Base-by-base conservation (phyloP, 2,329 filamentous ascomycete species). In the Geoglossum cookeanum region DNA sequence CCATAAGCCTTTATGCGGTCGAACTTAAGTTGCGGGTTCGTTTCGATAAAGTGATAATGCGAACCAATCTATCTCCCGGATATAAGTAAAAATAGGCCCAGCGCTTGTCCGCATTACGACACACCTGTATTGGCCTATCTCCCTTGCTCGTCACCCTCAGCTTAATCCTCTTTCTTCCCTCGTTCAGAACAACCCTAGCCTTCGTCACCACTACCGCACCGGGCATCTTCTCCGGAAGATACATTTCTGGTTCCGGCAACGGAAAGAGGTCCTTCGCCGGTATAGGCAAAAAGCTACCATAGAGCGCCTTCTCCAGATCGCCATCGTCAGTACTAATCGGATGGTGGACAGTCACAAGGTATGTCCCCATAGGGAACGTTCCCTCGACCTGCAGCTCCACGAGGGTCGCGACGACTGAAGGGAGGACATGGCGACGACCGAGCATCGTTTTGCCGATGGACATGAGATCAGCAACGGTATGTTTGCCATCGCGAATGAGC, bases 31-130 rank as follows among this genome's bases (percentile, higher is more conserved):
- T 87, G 80, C 0, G 89, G 87, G 69, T 97, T 97, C n/a, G 83
- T 85, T 73, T 97, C 91, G 65, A 94, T 81, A 68, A 97, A 94
- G 71, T 96, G 91, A 69, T 95, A 97, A 71, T 97, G 91, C 35
- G 88, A 94, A 35, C 91, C 91, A 59, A 87, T 77, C 78, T 82
- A 63, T 32, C 54, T 11, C 13, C 11, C 4, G 29, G 13, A 17
- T 11, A 2, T 4, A 53, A 15, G 35, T n/a, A 11, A 56, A 35
- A 13, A n/a, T 8, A 22, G 13, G 58, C 29, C 55, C 49, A 47
- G 32, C 55, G 22, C n/a, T 17, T 27, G 15, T 42, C 37, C 37
- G 33, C 39, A 22, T 27, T 4, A n/a, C 9, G 44, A 63, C 68
- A 47, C 67, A 90, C 85, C 75, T 96, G 90, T 60, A 96, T 85